Percentiles rank a stretch among this genome's conserved stretches.
Evolutionary conservation across 768 basidiomycete species (phyloP).

Genomic region (Pulveroboletus frians): DNA sequence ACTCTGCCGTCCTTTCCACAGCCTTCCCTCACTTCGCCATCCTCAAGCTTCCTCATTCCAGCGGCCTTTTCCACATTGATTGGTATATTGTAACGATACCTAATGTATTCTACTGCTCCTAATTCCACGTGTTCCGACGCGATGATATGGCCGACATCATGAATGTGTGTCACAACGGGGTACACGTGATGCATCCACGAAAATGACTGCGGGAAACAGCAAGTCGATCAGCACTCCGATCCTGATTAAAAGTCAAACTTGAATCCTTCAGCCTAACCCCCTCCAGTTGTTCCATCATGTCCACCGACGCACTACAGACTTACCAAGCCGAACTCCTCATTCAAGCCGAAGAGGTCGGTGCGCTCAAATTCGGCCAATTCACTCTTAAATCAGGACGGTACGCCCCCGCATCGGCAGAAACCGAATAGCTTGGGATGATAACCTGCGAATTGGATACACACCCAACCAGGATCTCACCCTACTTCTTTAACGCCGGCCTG

Average conservation of each 20-base stretch:
- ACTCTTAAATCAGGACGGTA: slow-evolving; percentile 94
- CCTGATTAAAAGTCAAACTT: background rate
- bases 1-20: too few species aligned
- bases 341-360: slow-evolving; percentile 61
- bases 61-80: too few species aligned
- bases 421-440: background rate
- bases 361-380: slow-evolving; percentile 87
- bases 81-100: too few species aligned
- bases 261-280: background rate
- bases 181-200: too few species aligned
- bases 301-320: slow-evolving; percentile 30
- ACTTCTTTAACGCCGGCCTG: slow-evolving; percentile 95
- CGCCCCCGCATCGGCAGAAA: slow-evolving; percentile 23
- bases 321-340: slow-evolving; percentile 67
- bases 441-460: background rate
- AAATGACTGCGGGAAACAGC: too few species aligned
- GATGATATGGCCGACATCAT: too few species aligned
- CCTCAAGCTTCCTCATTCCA: too few species aligned
- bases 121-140: too few species aligned
- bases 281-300: slow-evolving; percentile 13
- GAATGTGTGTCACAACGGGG: too few species aligned
- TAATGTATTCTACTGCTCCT: too few species aligned
- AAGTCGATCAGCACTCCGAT: background rate
- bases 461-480: slow-evolving; percentile 70
- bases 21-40: too few species aligned